Evolutionary conservation across 2,329 filamentous ascomycete genomes (phyloP).

Genomic region (Alternaria brassicae): DNA sequence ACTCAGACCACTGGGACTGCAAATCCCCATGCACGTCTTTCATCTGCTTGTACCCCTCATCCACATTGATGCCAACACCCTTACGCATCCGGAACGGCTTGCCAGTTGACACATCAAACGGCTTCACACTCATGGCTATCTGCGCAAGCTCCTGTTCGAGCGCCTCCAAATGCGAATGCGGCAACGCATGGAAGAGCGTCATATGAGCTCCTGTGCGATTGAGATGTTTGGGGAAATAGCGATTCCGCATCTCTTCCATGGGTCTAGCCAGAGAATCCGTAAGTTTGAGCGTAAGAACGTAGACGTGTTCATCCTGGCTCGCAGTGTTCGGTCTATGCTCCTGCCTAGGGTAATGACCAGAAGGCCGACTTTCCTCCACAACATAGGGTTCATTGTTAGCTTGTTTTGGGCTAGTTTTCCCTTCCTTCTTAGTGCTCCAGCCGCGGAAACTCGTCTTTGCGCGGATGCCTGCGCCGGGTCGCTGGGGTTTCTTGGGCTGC

Average conservation of each 20-base stretch:
- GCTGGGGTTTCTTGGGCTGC: slow-evolving; percentile 16
- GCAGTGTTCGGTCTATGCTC: slow-evolving; percentile 45
- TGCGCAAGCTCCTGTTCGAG: slow-evolving; percentile 46
- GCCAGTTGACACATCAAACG: slow-evolving; percentile 50
- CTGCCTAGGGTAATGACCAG: slow-evolving; percentile 13
- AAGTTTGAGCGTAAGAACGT: slow-evolving; percentile 54
- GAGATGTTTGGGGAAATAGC: slow-evolving; percentile 53
- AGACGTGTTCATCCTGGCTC: slow-evolving; percentile 46
- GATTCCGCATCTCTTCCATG: slow-evolving; percentile 50
- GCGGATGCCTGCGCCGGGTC: slow-evolving; percentile 18
- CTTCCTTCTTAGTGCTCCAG: slow-evolving; percentile 19
- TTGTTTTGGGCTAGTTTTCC: slow-evolving; percentile 3
- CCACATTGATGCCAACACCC: slow-evolving; percentile 51
- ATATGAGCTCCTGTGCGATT: slow-evolving; percentile 55
- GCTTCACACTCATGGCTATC: slow-evolving; percentile 37
- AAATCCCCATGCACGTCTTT: slow-evolving; percentile 48
- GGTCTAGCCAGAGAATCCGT: slow-evolving; percentile 49
- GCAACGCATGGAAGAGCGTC: slow-evolving; percentile 57
- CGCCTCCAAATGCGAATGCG: slow-evolving; percentile 47
- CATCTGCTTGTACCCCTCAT: slow-evolving; percentile 41
- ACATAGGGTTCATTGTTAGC: slow-evolving; percentile 9
- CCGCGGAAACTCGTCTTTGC: slow-evolving; percentile 26
- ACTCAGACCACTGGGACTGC: slow-evolving; percentile 47
- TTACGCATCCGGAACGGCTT: slow-evolving; percentile 52
- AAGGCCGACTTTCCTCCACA: slow-evolving; percentile 12